Base-by-base conservation (phyloP, 352 stramenopile species). In the Pythium insidiosum region DNA sequence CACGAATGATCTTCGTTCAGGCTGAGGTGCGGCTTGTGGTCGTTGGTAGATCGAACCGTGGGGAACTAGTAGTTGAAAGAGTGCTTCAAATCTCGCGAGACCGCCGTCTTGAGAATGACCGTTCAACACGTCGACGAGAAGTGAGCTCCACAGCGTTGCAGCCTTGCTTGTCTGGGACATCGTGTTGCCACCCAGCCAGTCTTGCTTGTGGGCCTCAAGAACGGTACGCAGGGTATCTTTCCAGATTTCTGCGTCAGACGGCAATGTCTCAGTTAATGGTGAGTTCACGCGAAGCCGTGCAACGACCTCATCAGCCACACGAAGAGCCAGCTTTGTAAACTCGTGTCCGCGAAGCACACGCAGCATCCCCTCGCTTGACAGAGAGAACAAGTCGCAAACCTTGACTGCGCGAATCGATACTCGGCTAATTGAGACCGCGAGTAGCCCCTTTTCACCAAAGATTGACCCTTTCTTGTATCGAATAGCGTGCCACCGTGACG, bases 341-440 rank as follows among this genome's bases (percentile, higher is more conserved):
- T 21, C 18, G 19, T 66, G 46, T 1, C 46, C 38, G 29, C 47
- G 35, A 6, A 68, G 26, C 0, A 57, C 36, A n/a, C 49, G 26
- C 23, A 56, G 33, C 12, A 65, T 16, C 1, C 28, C 13, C 31
- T 61, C 47, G 10, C 62, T 58, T 18, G 44, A 63, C 1, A 85
- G 52, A 5, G 61, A 61, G 16, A 86, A 65, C 35, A 86, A 21
- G 38, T 86, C 70, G 28, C 70, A 84, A 2, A 63, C 66, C 21
- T 66, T 61, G 11, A 72, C 38, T 5, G 73, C 66, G 28, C 63
- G 58, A 6, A 84, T 58, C 0, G 73, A 71, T 23, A 64, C 56
- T 9, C 38, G 50, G 48, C 68, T 79, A 19, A 77, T 58, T 0
- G 66, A 64, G 16, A 73, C 57, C 0, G 50, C 59, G 7, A 83